Base-by-base conservation (phyloP, 1,139 yeast genomes). In the Blastobotrys illinoisensis region DNA sequence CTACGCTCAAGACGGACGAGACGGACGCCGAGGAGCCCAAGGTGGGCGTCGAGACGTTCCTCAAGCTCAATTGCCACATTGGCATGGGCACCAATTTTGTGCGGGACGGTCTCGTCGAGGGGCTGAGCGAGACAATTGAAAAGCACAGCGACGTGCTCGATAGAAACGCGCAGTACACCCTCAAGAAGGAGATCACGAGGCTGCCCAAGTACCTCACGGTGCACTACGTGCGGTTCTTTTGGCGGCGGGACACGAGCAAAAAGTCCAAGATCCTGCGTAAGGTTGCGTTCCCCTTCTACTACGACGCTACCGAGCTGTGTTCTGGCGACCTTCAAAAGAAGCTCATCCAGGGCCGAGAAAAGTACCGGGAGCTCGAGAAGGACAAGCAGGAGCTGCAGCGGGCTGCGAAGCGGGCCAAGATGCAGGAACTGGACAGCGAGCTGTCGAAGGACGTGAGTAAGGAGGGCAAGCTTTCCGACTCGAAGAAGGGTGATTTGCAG, bases 251-350 rank as follows among this genome's bases (percentile, higher is more conserved):
- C 58, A 88, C 95, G 7, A 84, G 82, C 62, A 88, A 86, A 73
- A 93, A 93, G 74, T 87, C 96, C 36, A 93, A 93, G 74, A 93
- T 93, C 69, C 77, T 93, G 69, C 84, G 99, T 67, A 90, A 86
- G 72, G 99, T 93, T 26, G 88, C 86, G 60, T 93, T 95, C 72
- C 99, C 99, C 48, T 88, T 90, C 72, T 57, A 51, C 45, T 77
- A 91, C 57, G 99, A 93, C 68, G 78, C 90, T 48, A 80, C 93
- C 14, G 98, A 91, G 66, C 76, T 91, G 74, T 79, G 95, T 63
- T 90, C 90, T 58, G 90, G 83, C 11, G 83, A 82, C 9, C 80
- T 90, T 60, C 85, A 82, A 67, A 74, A 76, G 23, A 80, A 80
- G 55, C 83, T 90, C 67, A 78, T 85, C 20, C 80, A 84, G 51